These are phyloP conservation scores for Bromus sterilis DNA, from an alignment of 176 grass and related monocot genomes.

Conservation along the genomic window DNA sequence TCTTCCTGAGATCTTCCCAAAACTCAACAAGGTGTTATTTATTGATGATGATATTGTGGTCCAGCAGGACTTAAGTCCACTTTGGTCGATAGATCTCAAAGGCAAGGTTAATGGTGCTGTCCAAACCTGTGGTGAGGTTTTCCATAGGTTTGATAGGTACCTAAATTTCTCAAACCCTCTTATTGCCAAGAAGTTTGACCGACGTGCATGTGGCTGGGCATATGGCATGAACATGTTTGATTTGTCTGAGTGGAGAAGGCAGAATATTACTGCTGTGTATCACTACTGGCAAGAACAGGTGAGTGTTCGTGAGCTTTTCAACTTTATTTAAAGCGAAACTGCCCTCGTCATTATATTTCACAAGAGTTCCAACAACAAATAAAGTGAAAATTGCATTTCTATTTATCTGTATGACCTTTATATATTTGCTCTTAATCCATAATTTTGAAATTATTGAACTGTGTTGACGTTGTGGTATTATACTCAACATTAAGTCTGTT, in stretches of 20 bases:
- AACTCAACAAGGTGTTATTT: slow-evolving; percentile 74
- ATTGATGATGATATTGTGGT: slow-evolving; percentile 81
- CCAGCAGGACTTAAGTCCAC: slow-evolving; percentile 52
- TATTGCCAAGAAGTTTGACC: slow-evolving; percentile 63
- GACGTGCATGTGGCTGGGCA: slow-evolving; percentile 75
- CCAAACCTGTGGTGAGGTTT: slow-evolving; percentile 64
- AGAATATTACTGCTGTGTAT: slow-evolving; percentile 69
- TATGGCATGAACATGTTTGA: slow-evolving; percentile 95
- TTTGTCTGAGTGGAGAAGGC: slow-evolving; percentile 80
- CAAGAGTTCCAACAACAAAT: not conserved
- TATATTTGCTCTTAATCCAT: not conserved
- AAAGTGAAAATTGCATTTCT: not conserved
- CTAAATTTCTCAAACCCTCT: slow-evolving; percentile 82
- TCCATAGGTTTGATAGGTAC: slow-evolving; percentile 81
- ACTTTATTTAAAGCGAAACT: not conserved
- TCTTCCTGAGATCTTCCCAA: slow-evolving; percentile 78
- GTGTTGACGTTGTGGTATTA: not conserved
- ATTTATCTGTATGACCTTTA: not conserved
- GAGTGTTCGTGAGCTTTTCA: not conserved
- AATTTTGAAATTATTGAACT: not conserved
- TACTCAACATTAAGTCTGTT: not conserved
- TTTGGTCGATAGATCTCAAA: slow-evolving; percentile 68
- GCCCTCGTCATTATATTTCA: not conserved
- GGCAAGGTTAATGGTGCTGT: slow-evolving; percentile 73
- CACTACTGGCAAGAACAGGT: slow-evolving; percentile 80